A percentile compares a stretch with the other conserved stretches of the same genome.
These are phyloP conservation scores for Abrus pulchellus DNA, from an alignment of 306 rosid species.

Conservation along the genomic window DNA sequence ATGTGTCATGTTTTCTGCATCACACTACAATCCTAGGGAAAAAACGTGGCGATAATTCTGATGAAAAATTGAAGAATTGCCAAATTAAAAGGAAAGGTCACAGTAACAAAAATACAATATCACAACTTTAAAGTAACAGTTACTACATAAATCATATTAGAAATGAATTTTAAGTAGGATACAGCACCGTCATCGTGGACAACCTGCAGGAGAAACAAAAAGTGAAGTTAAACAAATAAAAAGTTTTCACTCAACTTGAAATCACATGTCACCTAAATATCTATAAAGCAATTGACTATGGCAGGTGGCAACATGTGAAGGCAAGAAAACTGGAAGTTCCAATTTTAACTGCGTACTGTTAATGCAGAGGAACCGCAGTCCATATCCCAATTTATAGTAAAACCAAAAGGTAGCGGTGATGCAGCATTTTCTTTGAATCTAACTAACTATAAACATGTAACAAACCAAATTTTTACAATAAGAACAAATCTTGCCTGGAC, in stretches of 20 bases:
- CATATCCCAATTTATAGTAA: neutral
- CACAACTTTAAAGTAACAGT: slow-evolving; percentile 20
- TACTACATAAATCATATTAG: slow-evolving; percentile 32
- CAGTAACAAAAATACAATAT: slow-evolving; percentile 13
- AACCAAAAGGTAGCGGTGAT: neutral
- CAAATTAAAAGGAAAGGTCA: slow-evolving; percentile 8
- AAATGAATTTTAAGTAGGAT: slow-evolving; percentile 64
- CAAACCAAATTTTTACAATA: neutral
- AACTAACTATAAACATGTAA: neutral
- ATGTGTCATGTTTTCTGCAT: neutral
- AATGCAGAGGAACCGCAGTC: neutral
- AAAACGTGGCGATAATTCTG: neutral
- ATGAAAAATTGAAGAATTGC: slow-evolving; percentile 4
- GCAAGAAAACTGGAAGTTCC: neutral
- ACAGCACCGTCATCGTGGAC: slow-evolving; percentile 94
- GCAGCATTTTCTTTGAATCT: neutral
- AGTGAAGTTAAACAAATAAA: slow-evolving; percentile 18
- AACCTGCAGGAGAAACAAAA: slow-evolving; percentile 74
- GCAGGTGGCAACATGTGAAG: neutral
- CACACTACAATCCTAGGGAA: slow-evolving; percentile 35
- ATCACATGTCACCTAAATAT: neutral
- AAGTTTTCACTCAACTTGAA: neutral
- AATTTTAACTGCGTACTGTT: neutral
- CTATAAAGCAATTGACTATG: neutral
- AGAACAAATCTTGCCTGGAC: slow-evolving; percentile 64